These are phyloP conservation scores for Batkoa obscura DNA, from an alignment of 371 early-diverging fungal genomes.

Conservation along the genomic window DNA sequence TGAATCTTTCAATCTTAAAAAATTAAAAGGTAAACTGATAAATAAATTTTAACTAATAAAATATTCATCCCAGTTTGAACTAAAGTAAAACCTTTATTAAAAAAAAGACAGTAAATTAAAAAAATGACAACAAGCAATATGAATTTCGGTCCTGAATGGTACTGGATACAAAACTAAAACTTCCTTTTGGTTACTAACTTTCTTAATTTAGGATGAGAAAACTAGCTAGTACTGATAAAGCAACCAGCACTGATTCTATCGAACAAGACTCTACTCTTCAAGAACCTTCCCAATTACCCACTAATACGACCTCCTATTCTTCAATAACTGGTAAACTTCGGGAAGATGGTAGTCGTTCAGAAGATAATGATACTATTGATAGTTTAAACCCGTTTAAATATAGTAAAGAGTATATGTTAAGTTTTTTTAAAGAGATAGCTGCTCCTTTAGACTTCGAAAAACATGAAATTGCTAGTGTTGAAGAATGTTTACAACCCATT, in stretches of 20 bases:
- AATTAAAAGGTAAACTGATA: no score
- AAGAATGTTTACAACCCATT: conserved; percentile 36
- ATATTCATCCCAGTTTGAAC: no score
- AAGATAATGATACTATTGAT: conserved; percentile 8
- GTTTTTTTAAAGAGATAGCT: conserved; percentile 32
- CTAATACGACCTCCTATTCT: conserved; percentile 6
- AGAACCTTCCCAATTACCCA: conserved; percentile 4
- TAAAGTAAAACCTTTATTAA: no score
- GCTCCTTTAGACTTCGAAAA: conserved; percentile 45
- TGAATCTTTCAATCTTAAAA: no score
- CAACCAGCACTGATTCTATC: conserved; percentile 8
- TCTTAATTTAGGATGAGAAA: conserved; percentile 17
- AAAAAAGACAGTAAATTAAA: no score
- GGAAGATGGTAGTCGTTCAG: conserved; percentile 10
- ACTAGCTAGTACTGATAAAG: conserved; percentile 15
- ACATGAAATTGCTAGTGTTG: conserved; percentile 46
- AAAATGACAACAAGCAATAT: no score
- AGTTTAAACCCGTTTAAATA: conserved; percentile 40
- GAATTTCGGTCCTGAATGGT: conserved; percentile 80
- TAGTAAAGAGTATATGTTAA: conserved; percentile 63
- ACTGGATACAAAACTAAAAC: conserved; percentile 9
- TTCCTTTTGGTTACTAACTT: not conserved
- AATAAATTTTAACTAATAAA: no score
- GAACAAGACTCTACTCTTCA: conserved; percentile 9
- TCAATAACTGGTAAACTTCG: conserved; percentile 6